These are phyloP conservation scores for Sphagnum tenellum DNA, from an alignment of 225 moss, liverwort and hornwort genomes.

Conservation along the genomic window DNA sequence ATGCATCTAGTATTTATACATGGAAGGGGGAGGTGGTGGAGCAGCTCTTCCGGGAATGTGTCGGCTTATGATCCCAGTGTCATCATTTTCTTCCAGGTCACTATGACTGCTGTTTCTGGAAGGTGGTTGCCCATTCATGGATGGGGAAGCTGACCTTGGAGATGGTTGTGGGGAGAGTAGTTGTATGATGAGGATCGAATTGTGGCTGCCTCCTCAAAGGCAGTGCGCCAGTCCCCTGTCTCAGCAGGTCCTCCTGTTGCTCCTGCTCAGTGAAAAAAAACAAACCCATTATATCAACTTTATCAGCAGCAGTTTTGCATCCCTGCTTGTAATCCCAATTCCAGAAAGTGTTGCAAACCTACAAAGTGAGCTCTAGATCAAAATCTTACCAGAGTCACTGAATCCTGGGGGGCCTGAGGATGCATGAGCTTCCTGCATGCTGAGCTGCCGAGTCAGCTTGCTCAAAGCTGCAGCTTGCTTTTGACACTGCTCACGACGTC, in stretches of 20 bases:
- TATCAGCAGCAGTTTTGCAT: too few species aligned
- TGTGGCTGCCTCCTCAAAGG: conserved; percentile 73
- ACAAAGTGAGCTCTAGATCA: not conserved
- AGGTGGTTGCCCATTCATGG: conserved; percentile 14
- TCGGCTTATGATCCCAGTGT: conserved; percentile 27
- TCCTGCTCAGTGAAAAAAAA: conserved; percentile 6
- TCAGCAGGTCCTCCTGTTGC: not conserved
- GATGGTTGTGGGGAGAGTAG: conserved; percentile 4
- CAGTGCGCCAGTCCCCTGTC: conserved; percentile 83
- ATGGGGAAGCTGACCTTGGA: conserved; percentile 17
- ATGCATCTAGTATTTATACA: too few species aligned
- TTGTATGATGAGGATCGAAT: conserved; percentile 20
- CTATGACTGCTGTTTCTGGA: conserved; percentile 10
- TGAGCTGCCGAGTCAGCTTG: conserved; percentile 81
- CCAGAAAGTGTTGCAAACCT: too few species aligned
- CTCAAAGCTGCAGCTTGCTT: conserved; percentile 61
- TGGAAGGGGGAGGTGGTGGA: conserved; percentile 52
- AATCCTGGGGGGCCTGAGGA: conserved; percentile 26
- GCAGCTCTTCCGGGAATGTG: conserved; percentile 61
- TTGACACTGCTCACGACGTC: conserved; percentile 70
- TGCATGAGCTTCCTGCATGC: conserved; percentile 86
- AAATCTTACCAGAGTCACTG: conserved; percentile 26
- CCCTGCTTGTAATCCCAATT: too few species aligned
- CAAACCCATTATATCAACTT: too few species aligned
- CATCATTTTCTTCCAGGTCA: conserved; percentile 67